Percentiles rank a stretch among this genome's conserved stretches.
These are phyloP conservation scores for Suillus subaureus DNA, from an alignment of 768 basidiomycete genomes.

Conservation along the genomic window DNA sequence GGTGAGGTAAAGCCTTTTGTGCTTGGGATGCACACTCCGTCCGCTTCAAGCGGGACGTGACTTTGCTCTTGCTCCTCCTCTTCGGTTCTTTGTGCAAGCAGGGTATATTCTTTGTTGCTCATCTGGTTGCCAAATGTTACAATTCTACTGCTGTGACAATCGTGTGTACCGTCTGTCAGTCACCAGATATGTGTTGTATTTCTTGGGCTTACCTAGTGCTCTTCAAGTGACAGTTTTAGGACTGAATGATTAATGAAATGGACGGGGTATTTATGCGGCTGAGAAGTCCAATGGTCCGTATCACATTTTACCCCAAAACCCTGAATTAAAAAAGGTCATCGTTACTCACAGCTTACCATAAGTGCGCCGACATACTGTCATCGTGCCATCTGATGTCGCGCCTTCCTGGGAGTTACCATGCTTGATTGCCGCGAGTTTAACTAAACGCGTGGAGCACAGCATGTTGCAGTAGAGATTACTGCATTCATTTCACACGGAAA, in stretches of 20 bases:
- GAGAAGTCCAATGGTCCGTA: background rate
- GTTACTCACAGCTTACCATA: conserved; percentile 1
- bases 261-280: conserved; percentile 8
- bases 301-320: background rate
- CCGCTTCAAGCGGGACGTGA: background rate
- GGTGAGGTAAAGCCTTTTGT: conserved; percentile 4
- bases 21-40: background rate
- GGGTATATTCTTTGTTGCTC: conserved; percentile 15
- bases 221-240: background rate
- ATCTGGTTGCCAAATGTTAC: conserved; percentile 19
- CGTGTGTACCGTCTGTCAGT: background rate
- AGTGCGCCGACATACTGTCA: background rate
- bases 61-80: conserved; percentile 17
- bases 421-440: background rate
- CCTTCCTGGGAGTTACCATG: background rate
- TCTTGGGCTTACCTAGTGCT: background rate
- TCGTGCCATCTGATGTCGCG: background rate
- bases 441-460: background rate
- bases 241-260: background rate
- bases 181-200: background rate
- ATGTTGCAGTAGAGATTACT: background rate
- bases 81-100: conserved; percentile 11
- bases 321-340: background rate
- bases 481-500: conserved; percentile 1
- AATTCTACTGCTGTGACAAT: background rate